phyloP scores from a whole-genome alignment of 169 alveolate genomes.

The Eimeria maxima region DNA sequence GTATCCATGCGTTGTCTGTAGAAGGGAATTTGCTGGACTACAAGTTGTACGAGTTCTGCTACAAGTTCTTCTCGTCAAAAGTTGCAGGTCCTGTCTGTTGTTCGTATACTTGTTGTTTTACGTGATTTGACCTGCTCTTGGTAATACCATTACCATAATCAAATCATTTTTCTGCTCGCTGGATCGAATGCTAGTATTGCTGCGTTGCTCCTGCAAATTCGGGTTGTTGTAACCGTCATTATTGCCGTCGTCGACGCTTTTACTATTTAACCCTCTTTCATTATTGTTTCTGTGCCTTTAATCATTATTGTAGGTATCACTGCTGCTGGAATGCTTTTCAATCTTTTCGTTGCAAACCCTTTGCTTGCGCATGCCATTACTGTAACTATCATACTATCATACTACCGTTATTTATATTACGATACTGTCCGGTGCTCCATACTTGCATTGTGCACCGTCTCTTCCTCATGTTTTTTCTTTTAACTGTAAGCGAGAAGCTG shows the following conservation, averaged over 20 bases:
- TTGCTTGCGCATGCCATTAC: neutral
- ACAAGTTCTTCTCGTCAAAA: slow-evolving; percentile 36
- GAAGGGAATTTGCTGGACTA: slow-evolving; percentile 27
- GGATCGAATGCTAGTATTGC: no score
- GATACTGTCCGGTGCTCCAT: no score
- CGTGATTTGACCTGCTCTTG: neutral
- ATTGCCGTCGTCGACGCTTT: neutral
- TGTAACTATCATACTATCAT: no score
- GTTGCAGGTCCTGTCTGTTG: neutral
- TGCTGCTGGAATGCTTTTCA: neutral
- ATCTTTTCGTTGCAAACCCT: neutral
- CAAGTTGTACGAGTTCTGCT: slow-evolving; percentile 59
- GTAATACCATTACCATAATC: no score
- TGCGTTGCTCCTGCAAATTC: no score
- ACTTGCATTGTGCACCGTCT: no score
- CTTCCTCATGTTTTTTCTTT: neutral
- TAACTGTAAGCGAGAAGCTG: neutral
- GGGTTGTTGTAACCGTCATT: neutral
- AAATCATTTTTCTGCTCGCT: no score
- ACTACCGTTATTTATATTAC: no score
- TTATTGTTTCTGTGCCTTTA: neutral
- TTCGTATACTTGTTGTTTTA: neutral
- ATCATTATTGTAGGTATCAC: neutral
- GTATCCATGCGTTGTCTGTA: neutral
- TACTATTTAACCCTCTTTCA: neutral